Conservation (phyloP, 495 filamentous ascomycete genomes). For the Penicillium riverlandense region DNA sequence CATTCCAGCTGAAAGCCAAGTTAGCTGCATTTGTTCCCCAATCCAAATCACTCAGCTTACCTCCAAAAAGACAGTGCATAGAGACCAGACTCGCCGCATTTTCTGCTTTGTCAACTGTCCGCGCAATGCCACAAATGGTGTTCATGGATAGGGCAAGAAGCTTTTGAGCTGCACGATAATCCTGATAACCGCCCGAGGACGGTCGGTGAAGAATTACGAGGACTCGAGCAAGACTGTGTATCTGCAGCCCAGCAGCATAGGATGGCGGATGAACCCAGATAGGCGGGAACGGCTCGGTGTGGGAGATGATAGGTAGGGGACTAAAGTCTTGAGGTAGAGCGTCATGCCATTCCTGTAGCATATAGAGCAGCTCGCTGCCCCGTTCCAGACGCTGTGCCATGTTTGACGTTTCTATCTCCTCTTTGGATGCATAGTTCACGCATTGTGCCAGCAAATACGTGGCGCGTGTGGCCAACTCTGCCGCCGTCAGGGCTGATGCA, state of each 20-base stretch:
- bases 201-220: slow-evolving; percentile 21
- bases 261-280: slow-evolving; percentile 24
- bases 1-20: slow-evolving; percentile 14
- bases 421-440: slow-evolving; percentile 13
- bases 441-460: slow-evolving; percentile 11
- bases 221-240: slow-evolving; percentile 21
- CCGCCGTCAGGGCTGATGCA: slow-evolving; percentile 4
- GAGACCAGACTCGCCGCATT: slow-evolving; percentile 12
- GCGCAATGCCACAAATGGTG: slow-evolving; percentile 20
- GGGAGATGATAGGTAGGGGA: slow-evolving; percentile 10
- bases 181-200: slow-evolving; percentile 8
- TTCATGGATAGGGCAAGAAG: slow-evolving; percentile 2
- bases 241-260: slow-evolving; percentile 20
- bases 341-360: slow-evolving; percentile 23
- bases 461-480: slow-evolving; percentile 6
- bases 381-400: slow-evolving; percentile 8
- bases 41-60: slow-evolving; percentile 3
- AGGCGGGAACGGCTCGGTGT: slow-evolving; percentile 12
- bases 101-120: slow-evolving; percentile 13
- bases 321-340: slow-evolving; percentile 15
- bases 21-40: neutral
- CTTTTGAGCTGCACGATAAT: neutral
- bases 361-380: slow-evolving; percentile 11
- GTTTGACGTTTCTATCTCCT: slow-evolving; percentile 8
- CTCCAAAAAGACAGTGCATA: slow-evolving; percentile 22